A percentile compares a stretch with the other conserved stretches of the same genome.
These are phyloP conservation scores for Didymella keratinophila DNA, from an alignment of 2,329 filamentous ascomycete genomes.

Conservation along the genomic window DNA sequence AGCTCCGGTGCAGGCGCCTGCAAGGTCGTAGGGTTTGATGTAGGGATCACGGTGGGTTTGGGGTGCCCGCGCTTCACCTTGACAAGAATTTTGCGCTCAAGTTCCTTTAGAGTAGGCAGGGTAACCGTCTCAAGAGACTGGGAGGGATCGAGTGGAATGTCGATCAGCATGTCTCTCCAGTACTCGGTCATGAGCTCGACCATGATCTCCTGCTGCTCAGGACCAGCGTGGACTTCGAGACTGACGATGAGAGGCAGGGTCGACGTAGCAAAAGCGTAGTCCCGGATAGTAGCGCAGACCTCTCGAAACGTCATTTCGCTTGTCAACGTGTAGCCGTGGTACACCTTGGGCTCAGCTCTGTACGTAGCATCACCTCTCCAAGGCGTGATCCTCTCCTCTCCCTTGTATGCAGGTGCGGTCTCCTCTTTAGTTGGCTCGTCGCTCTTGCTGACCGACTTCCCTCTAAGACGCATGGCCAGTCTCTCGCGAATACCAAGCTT, in stretches of 20 bases:
- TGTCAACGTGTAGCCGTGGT: slow-evolving; percentile 85
- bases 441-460: slow-evolving; percentile 34
- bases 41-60: slow-evolving; percentile 35
- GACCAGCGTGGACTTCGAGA: slow-evolving; percentile 85
- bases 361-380: slow-evolving; percentile 44
- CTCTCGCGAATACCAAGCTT: slow-evolving; percentile 47
- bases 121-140: slow-evolving; percentile 63
- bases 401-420: slow-evolving; percentile 14
- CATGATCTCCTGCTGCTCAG: slow-evolving; percentile 88
- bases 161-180: slow-evolving; percentile 79
- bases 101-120: slow-evolving; percentile 67
- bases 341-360: slow-evolving; percentile 75
- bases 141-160: slow-evolving; percentile 57
- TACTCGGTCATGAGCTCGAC: slow-evolving; percentile 91
- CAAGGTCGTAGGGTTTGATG: slow-evolving; percentile 40
- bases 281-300: slow-evolving; percentile 80
- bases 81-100: slow-evolving; percentile 77
- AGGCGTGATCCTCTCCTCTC: slow-evolving; percentile 33
- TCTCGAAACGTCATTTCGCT: slow-evolving; percentile 85
- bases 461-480: slow-evolving; percentile 43
- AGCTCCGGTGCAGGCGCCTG: slow-evolving; percentile 37
- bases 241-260: slow-evolving; percentile 88
- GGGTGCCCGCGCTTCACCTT: slow-evolving; percentile 58
- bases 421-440: slow-evolving; percentile 28
- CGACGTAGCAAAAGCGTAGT: slow-evolving; percentile 77